phyloP scores from a whole-genome alignment of 108 stramenopile genomes.

The Pseudonitzschia pungens region DNA sequence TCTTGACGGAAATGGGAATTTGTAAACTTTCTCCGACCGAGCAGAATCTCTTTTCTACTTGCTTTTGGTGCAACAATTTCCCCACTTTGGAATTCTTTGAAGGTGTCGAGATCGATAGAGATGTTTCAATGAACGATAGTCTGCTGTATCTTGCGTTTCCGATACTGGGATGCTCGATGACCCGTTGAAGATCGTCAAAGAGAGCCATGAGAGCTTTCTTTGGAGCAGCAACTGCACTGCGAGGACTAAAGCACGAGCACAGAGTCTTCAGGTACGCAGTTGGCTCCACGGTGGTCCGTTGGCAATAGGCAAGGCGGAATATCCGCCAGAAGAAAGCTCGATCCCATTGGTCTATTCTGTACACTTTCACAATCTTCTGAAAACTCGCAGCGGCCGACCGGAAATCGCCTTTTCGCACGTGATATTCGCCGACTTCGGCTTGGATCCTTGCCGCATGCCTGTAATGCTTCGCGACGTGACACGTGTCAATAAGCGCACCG shows the following conservation, averaged over 20 bases:
- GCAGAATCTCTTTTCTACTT: slow-evolving; percentile 52
- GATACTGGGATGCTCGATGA: slow-evolving; percentile 52
- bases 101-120: slow-evolving; percentile 44
- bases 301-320: slow-evolving; percentile 79
- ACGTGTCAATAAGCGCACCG: slow-evolving; percentile 46
- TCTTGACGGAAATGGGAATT: slow-evolving; percentile 46
- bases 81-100: slow-evolving; percentile 35
- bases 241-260: slow-evolving; percentile 67
- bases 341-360: slow-evolving; percentile 73
- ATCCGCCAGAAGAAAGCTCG: slow-evolving; percentile 68
- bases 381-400: slow-evolving; percentile 50
- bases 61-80: slow-evolving; percentile 49
- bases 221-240: slow-evolving; percentile 55
- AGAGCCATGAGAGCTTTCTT: slow-evolving; percentile 50
- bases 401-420: slow-evolving; percentile 56
- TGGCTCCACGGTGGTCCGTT: slow-evolving; percentile 54
- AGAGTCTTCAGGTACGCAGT: slow-evolving; percentile 73
- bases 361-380: slow-evolving; percentile 52
- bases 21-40: slow-evolving; percentile 61
- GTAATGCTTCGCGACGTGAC: slow-evolving; percentile 47
- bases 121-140: slow-evolving; percentile 60
- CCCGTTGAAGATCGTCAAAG: slow-evolving; percentile 60
- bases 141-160: slow-evolving; percentile 53
- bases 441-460: slow-evolving; percentile 61
- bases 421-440: slow-evolving; percentile 66